phyloP scores from a whole-genome alignment of 2,329 filamentous ascomycete genomes.

The Phialemonium atrogriseum region DNA sequence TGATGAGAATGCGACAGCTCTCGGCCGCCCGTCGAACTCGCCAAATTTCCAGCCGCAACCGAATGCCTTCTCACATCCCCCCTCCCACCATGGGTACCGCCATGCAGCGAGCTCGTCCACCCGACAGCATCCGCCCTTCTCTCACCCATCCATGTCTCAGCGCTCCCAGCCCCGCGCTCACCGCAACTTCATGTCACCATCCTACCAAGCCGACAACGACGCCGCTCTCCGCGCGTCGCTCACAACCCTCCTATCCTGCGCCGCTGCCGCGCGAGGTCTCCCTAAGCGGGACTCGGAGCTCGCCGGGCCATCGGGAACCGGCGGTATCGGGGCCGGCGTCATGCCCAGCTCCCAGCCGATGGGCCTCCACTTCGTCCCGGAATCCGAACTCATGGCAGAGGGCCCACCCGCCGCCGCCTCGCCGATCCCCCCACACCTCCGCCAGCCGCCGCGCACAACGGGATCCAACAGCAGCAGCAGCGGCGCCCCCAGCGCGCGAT shows the following conservation, averaged over 20 bases:
- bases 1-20: constrained; percentile 74
- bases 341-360: constrained; percentile 44
- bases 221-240: constrained; percentile 85
- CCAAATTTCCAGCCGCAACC: constrained; percentile 73
- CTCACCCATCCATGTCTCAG: constrained; percentile 39
- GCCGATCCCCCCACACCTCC: constrained; percentile 8
- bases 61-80: constrained; percentile 85
- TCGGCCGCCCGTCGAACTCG: constrained; percentile 52
- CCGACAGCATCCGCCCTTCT: constrained; percentile 39
- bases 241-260: constrained; percentile 93
- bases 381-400: constrained; percentile 47
- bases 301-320: constrained; percentile 21
- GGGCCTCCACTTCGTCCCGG: constrained; percentile 50
- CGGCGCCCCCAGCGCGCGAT: constrained; percentile 18
- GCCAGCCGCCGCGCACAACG: constrained; percentile 12
- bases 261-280: constrained; percentile 76
- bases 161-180: constrained; percentile 38
- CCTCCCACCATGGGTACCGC: constrained; percentile 39
- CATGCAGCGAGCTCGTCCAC: constrained; percentile 41
- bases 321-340: constrained; percentile 26
- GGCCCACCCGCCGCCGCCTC: constrained; percentile 5
- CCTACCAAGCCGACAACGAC: constrained; percentile 81
- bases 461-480: constrained; percentile 23
- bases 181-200: constrained; percentile 62
- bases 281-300: constrained; percentile 51